These are phyloP conservation scores for Hypoxylon rubiginosum DNA, from an alignment of 2,329 filamentous ascomycete species.

Conservation along the genomic window DNA sequence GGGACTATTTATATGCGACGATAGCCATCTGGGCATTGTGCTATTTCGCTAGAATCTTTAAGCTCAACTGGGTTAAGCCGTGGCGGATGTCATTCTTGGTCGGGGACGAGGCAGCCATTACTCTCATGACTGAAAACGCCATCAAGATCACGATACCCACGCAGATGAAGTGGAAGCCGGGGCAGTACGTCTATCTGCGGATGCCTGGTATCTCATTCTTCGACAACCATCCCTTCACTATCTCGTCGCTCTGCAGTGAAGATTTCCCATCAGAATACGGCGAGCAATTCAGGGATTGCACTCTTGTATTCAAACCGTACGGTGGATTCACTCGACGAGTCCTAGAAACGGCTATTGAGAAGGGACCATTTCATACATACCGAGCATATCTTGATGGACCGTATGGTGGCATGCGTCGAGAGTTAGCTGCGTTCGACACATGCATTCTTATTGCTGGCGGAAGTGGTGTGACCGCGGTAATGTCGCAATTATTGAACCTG, in stretches of 20 bases:
- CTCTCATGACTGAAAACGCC: constrained; percentile 91
- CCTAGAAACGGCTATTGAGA: constrained; percentile 83
- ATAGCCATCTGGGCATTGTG: constrained; percentile 83
- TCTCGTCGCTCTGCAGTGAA: constrained; percentile 90
- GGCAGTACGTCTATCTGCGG: constrained; percentile 93
- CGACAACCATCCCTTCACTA: constrained; percentile 96
- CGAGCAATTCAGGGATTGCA: constrained; percentile 87
- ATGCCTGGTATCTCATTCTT: constrained; percentile 93
- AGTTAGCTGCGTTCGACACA: constrained; percentile 92
- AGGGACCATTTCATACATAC: constrained; percentile 92
- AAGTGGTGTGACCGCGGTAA: constrained; percentile 92
- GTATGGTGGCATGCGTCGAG: constrained; percentile 93
- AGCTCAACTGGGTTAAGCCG: constrained; percentile 90
- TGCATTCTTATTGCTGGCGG: constrained; percentile 94
- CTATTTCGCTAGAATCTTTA: constrained; percentile 81
- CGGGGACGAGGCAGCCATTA: constrained; percentile 91
- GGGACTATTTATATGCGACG: constrained; percentile 88
- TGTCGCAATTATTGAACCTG: constrained; percentile 91
- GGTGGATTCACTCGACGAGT: constrained; percentile 90
- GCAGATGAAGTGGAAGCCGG: constrained; percentile 91
- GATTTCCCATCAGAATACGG: constrained; percentile 95
- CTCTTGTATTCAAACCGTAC: constrained; percentile 91
- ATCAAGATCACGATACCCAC: constrained; percentile 96
- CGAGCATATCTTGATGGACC: constrained; percentile 93
- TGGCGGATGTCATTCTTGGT: constrained; percentile 85